Evolutionary conservation across 805 yeast species (phyloP).

Genomic region (Naumovozyma dairenensis): DNA sequence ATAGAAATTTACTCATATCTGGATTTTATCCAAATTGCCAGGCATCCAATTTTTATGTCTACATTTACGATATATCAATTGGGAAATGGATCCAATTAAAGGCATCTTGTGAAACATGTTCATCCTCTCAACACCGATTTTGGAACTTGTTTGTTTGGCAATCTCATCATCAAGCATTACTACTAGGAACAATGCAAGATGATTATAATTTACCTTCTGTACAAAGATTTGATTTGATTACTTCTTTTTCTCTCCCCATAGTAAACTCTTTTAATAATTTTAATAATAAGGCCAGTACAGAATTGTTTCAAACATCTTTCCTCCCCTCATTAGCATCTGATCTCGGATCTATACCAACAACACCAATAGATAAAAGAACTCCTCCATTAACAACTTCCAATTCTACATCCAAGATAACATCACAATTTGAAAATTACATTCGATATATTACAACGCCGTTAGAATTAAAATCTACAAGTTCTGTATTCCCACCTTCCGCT

Average conservation of each 20-base stretch:
- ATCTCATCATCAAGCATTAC: constrained; percentile 62
- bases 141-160: constrained; percentile 68
- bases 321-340: not conserved
- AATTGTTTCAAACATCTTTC: not conserved
- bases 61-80: constrained; percentile 24
- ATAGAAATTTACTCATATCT: constrained; percentile 51
- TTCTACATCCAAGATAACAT: constrained; percentile 12
- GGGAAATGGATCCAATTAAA: constrained; percentile 56
- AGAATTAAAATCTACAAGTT: constrained; percentile 53
- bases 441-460: constrained; percentile 66
- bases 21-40: constrained; percentile 45
- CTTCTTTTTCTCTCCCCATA: constrained; percentile 46
- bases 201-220: constrained; percentile 28
- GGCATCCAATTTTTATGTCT: constrained; percentile 20
- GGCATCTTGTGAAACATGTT: constrained; percentile 42
- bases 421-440: constrained; percentile 56
- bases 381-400: constrained; percentile 6
- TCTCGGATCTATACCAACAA: not conserved
- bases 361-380: not conserved
- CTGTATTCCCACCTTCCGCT: constrained; percentile 69
- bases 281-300: not conserved
- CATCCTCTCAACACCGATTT: constrained; percentile 47
- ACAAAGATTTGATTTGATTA: constrained; percentile 35
- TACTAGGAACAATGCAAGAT: constrained; percentile 39
- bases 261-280: constrained; percentile 33